Base-by-base conservation (phyloP, 1,284 basidiomycete genomes). In the Veloboletus limbatus region DNA sequence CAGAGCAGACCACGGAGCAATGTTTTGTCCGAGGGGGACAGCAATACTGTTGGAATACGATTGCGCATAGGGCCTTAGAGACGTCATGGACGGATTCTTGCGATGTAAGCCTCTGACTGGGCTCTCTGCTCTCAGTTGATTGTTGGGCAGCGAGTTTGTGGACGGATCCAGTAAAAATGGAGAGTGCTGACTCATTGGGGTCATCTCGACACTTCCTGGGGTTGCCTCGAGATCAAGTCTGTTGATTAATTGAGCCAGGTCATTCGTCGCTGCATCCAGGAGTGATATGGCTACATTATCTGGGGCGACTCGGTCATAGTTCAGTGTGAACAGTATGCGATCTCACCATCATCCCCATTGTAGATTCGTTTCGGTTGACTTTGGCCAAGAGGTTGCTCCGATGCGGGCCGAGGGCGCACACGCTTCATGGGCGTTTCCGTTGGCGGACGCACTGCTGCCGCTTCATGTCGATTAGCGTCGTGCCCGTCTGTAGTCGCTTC, bases 161-260 rank as follows among this genome's bases (percentile, higher is more conserved):
- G 40, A 38, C 8, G 42, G 36, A 3, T 47, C 38, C 9, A 24
- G 25, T 1, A 52, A 36, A 38, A 51, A 51, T 0, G 43, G 64
- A 8, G 71, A 68, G 14, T 39, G 52, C 9, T 56, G 50, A 26
- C 54, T 54, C 20, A 66, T 48, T 0, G 79, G 78, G 0, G 77
- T 76, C 43, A 69, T 54, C 36, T 77, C 75, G 3, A 75, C 72
- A 2, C 77, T 77, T 14, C 70, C 69, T 0, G 86, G 87, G 0
- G 87, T 88, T 4, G 84, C 82, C 56, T 88, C 79, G 3, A 89
- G 70, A 54, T 90, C 85, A 20, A 90, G 71, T 17, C 77, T 75
- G 53, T 82, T 85, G 63, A 91, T 86, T 11, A 91, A 69, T 39
- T 78, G 77, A 0, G 85, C 88, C 2, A 91, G 72, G 35, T 90